phyloP scores from a whole-genome alignment of 495 filamentous ascomycete genomes.

The Neurospora sp. region DNA sequence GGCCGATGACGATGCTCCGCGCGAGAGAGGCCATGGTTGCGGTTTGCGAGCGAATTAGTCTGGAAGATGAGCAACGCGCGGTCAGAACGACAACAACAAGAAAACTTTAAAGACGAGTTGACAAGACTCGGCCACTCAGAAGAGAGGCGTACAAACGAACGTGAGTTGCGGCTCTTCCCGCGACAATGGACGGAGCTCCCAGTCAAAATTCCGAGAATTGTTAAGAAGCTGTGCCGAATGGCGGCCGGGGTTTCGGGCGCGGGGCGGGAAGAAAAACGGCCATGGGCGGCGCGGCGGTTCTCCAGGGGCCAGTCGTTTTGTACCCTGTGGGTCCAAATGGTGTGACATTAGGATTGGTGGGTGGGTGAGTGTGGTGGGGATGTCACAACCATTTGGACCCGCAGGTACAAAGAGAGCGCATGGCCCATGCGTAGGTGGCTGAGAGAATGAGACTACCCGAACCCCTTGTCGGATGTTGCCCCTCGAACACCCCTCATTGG shows the following conservation, averaged over 20 bases:
- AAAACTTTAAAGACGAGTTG: neutral
- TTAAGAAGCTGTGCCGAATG: neutral
- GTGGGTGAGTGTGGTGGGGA: too few species aligned
- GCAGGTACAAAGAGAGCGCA: too few species aligned
- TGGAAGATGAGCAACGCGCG: neutral
- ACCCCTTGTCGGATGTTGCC: neutral
- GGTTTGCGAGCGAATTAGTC: neutral
- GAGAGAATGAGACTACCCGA: too few species aligned
- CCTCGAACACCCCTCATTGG: neutral
- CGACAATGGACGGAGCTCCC: neutral
- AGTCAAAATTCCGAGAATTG: neutral
- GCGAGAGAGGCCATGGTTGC: constrained; percentile 11
- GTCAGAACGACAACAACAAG: neutral
- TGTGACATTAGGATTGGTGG: too few species aligned
- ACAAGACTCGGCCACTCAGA: neutral
- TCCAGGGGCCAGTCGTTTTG: too few species aligned
- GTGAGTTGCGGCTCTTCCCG: neutral
- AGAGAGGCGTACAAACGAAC: neutral
- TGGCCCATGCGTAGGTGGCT: too few species aligned
- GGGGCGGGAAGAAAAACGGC: neutral
- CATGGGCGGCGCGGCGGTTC: neutral
- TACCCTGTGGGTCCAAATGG: too few species aligned
- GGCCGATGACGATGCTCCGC: neutral
- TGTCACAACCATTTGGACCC: too few species aligned
- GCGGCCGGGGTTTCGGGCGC: neutral